Evolutionary conservation across 257 asterid genomes (phyloP), one percentile per base, ranked within the genome.

Genomic region (Anisodus tanguticus): DNA sequence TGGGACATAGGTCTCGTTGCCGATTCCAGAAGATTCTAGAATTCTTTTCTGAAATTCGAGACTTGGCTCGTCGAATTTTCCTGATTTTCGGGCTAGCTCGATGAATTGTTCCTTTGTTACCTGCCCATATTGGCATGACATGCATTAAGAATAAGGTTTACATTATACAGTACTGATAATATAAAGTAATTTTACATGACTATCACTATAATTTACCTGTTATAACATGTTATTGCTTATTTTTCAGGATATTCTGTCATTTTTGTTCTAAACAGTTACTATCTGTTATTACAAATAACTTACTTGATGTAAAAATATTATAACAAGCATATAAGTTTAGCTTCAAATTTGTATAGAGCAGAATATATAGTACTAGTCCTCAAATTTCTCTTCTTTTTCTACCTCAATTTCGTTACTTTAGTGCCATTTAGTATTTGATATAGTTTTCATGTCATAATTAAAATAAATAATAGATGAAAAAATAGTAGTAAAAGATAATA

Each of bases 1-100:
- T 8, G 98, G 98, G 74, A 93, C 84, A 80, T 95, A 95, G 19
- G 95, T 95, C 64, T 93, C 97, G 45, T 97, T 92, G 7, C 99
- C 99, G 9, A 97, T 89, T 66, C 99, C 99, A 0, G 99, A 93
- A 59, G 93, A 87, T 9, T 93, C 90, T 51, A 97, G 90, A 64
- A 95, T 95, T 49, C 94, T 88, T 57, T 85, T 90, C 89, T 95
- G 90, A 26, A 95, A 97, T 31, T 91, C 89, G 2, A 97, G 92
- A 87, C 91, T 93, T 8, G 83, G 84, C 4, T 91, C 94, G 51
- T 93, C 89, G 83, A 95, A 93, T 74, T 93, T 95, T 4, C 98
- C 96, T 1, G 98, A 93, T 76, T 89, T 89, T 59, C 92, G 89
- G 2, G 91, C 99, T 22, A 92, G 85, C 81, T 94, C 96, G 1